Percentiles rank a stretch among this genome's conserved stretches.
Evolutionary conservation across 768 basidiomycete species (phyloP).

Genomic region (Lanmaoa rubissima): DNA sequence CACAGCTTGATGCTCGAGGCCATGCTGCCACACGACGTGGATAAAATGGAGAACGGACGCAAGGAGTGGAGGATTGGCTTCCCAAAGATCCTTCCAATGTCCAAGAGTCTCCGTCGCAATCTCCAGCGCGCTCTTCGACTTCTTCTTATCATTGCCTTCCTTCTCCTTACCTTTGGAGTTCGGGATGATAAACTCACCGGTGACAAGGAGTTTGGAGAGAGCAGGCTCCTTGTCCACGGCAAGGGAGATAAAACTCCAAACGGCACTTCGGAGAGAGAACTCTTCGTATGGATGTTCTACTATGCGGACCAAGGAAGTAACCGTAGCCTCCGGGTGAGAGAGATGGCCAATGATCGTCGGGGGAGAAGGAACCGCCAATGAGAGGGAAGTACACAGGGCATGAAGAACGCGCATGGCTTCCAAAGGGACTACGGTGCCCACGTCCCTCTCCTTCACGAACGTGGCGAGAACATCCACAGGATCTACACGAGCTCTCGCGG

Average conservation of each 20-base stretch:
- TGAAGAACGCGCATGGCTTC: slow-evolving; percentile 68
- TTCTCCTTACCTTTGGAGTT: slow-evolving; percentile 40
- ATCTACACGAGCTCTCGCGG: slow-evolving; percentile 51
- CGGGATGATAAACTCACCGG: slow-evolving; percentile 63
- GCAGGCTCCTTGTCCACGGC: slow-evolving; percentile 88
- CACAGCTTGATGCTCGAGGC: slow-evolving; percentile 63
- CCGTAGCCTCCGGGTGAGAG: slow-evolving; percentile 70
- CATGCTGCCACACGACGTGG: slow-evolving; percentile 77
- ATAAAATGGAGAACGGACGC: slow-evolving; percentile 74
- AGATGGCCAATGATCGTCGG: slow-evolving; percentile 79
- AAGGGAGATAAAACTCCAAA: slow-evolving; percentile 82
- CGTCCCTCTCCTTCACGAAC: slow-evolving; percentile 64
- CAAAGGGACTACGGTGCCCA: slow-evolving; percentile 58
- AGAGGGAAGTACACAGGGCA: slow-evolving; percentile 64
- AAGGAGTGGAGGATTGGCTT: slow-evolving; percentile 72
- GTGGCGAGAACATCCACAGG: slow-evolving; percentile 73
- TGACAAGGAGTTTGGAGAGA: slow-evolving; percentile 73
- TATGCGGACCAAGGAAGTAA: slow-evolving; percentile 65
- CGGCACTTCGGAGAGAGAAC: slow-evolving; percentile 61
- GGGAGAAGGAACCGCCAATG: slow-evolving; percentile 55
- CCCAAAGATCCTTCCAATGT: slow-evolving; percentile 75
- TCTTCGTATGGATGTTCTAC: slow-evolving; percentile 82
- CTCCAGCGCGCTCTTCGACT: slow-evolving; percentile 57
- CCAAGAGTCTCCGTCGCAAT: slow-evolving; percentile 65
- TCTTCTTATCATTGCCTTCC: slow-evolving; percentile 34